Percentiles rank a stretch among this genome's conserved stretches.
These are phyloP conservation scores for Ensete ventricosum DNA, from an alignment of 176 grass and related monocot species.

Conservation along the genomic window DNA sequence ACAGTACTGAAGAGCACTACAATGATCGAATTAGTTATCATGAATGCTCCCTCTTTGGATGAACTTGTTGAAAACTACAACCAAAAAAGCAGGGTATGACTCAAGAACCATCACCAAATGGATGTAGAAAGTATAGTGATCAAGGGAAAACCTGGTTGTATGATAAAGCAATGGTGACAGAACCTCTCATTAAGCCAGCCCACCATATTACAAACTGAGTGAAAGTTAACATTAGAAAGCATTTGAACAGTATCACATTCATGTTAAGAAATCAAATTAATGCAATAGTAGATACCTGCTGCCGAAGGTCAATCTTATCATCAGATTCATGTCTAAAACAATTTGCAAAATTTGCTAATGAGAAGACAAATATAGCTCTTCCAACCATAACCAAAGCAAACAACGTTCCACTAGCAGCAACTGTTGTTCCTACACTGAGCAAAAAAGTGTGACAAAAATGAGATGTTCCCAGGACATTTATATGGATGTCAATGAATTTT, in stretches of 20 bases:
- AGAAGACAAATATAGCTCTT: conserved; percentile 19
- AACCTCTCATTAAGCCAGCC: conserved; percentile 21
- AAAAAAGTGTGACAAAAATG: background rate
- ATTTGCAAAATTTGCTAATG: conserved; percentile 19
- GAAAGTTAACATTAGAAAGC: background rate
- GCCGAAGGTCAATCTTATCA: conserved; percentile 7
- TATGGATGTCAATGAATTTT: background rate
- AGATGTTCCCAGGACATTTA: background rate
- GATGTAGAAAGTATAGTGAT: background rate
- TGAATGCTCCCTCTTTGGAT: conserved; percentile 10
- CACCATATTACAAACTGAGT: conserved; percentile 19
- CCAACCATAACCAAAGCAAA: conserved; percentile 15
- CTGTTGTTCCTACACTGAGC: conserved; percentile 11
- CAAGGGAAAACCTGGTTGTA: conserved; percentile 11
- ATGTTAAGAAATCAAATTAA: background rate
- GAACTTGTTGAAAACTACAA: conserved; percentile 3
- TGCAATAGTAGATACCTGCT: background rate
- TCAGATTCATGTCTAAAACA: background rate
- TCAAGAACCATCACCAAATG: background rate
- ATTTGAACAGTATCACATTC: background rate
- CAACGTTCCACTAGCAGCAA: conserved; percentile 8
- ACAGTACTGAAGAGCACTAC: conserved; percentile 21
- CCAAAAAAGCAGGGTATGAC: background rate
- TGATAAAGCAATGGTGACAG: conserved; percentile 23
- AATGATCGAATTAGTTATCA: conserved; percentile 14